phyloP scores from a whole-genome alignment of 768 basidiomycete genomes.

The Flagelloscypha sp. region DNA sequence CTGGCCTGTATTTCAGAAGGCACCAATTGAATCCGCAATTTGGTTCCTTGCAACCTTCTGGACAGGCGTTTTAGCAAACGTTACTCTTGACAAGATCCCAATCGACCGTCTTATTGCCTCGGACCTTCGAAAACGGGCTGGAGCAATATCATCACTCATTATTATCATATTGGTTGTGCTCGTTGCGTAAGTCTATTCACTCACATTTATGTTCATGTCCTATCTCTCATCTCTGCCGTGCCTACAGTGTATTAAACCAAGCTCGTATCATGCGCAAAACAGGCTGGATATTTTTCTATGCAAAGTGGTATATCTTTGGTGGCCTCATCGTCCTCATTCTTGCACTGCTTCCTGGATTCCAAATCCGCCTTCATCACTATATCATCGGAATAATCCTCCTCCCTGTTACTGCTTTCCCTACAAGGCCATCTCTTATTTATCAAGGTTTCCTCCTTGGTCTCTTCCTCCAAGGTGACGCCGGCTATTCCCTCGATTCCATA shows the following conservation, averaged over 20 bases:
- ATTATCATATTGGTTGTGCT: conserved; percentile 58
- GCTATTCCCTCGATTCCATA: conserved; percentile 75
- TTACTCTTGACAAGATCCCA: conserved; percentile 64
- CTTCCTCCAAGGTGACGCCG: conserved; percentile 72
- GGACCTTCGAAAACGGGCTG: conserved; percentile 57
- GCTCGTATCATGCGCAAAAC: conserved; percentile 76
- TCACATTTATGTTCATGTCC: too few relatives aligned
- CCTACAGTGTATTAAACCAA: conserved; percentile 74
- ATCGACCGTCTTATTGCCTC: conserved; percentile 66
- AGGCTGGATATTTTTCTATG: conserved; percentile 73
- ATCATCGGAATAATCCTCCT: conserved; percentile 67
- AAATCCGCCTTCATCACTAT: conserved; percentile 77
- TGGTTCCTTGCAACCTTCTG: conserved; percentile 75
- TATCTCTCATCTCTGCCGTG: too few relatives aligned
- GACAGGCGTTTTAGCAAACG: conserved; percentile 68
- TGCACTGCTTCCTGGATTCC: conserved; percentile 57
- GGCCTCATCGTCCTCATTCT: conserved; percentile 61
- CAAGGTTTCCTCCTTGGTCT: conserved; percentile 79
- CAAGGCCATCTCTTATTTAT: conserved; percentile 68
- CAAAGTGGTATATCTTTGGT: conserved; percentile 63
- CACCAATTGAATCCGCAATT: conserved; percentile 64
- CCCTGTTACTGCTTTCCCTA: conserved; percentile 76
- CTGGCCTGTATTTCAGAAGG: conserved; percentile 56
- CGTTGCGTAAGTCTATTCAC: too few relatives aligned
- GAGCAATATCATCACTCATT: conserved; percentile 60